These are phyloP conservation scores for Camelina sativa DNA, from an alignment of 345 rosid species.

Conservation along the genomic window DNA sequence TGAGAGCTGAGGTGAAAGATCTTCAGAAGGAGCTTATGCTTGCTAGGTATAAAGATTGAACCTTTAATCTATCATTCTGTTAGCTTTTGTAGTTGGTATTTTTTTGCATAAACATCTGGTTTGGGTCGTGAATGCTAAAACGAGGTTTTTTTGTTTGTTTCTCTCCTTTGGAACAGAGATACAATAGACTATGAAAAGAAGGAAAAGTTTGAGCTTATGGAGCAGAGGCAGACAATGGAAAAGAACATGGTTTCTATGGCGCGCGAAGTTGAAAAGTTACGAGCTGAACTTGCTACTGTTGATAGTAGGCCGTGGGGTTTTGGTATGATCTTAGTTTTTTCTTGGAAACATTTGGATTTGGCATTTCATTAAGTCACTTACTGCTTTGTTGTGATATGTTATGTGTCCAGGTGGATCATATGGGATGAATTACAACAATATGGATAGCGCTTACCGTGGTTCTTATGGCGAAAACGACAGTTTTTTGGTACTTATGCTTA, in stretches of 20 bases:
- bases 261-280: constrained; percentile 93
- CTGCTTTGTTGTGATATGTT: constrained; percentile 18
- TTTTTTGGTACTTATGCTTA: constrained; percentile 59
- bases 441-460: constrained; percentile 62
- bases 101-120: not conserved
- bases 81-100: not conserved
- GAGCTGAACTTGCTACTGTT: constrained; percentile 72
- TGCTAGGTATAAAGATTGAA: constrained; percentile 62
- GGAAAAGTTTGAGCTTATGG: constrained; percentile 87
- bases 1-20: constrained; percentile 71
- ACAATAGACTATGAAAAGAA: constrained; percentile 94
- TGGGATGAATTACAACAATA: constrained; percentile 61
- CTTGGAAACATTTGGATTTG: constrained; percentile 8
- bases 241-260: constrained; percentile 96
- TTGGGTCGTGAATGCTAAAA: not conserved
- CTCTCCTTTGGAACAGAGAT: constrained; percentile 45
- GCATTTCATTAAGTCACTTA: not conserved
- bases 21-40: constrained; percentile 89
- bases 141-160: not conserved
- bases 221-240: constrained; percentile 94
- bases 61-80: constrained; percentile 16
- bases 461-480: constrained; percentile 73
- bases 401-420: constrained; percentile 65
- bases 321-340: constrained; percentile 53
- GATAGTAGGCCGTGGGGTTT: constrained; percentile 74